Percentiles rank a stretch among this genome's conserved stretches.
Evolutionary conservation across 345 rosid species (phyloP).

Genomic region (Populus ilicifolia): DNA sequence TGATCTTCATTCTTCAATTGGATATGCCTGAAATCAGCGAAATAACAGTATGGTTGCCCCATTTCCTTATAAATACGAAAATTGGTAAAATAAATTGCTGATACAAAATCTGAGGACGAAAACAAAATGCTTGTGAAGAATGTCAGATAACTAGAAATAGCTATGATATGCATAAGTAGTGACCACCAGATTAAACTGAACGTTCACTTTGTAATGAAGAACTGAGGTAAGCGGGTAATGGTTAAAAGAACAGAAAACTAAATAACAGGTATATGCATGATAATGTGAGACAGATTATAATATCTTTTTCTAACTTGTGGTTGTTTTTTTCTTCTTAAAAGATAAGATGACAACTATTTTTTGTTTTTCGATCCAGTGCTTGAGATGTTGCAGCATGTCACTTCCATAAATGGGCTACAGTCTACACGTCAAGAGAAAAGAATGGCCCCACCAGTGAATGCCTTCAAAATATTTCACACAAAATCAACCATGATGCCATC

Average conservation of each 20-base stretch:
- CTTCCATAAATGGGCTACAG: neutral
- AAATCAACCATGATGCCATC: neutral
- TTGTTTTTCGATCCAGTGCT: neutral
- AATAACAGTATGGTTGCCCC: neutral
- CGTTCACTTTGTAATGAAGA: neutral
- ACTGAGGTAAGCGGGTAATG: neutral
- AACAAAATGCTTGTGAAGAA: neutral
- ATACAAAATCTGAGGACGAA: neutral
- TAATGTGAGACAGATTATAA: neutral
- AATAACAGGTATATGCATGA: neutral
- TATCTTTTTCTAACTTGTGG: neutral
- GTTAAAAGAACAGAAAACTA: neutral
- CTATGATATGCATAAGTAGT: neutral
- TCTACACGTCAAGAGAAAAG: neutral
- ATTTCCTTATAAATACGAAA: neutral
- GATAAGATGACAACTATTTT: too few relatives aligned
- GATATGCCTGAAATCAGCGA: slow-evolving; percentile 11
- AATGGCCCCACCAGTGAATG: neutral
- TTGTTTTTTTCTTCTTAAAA: too few relatives aligned
- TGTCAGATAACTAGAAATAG: neutral
- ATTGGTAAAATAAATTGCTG: neutral
- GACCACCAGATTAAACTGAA: neutral
- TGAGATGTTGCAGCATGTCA: neutral
- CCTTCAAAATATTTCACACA: neutral
- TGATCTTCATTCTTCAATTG: neutral